phyloP scores from a whole-genome alignment of 2,329 filamentous ascomycete species.

The Fusarium sp. region DNA sequence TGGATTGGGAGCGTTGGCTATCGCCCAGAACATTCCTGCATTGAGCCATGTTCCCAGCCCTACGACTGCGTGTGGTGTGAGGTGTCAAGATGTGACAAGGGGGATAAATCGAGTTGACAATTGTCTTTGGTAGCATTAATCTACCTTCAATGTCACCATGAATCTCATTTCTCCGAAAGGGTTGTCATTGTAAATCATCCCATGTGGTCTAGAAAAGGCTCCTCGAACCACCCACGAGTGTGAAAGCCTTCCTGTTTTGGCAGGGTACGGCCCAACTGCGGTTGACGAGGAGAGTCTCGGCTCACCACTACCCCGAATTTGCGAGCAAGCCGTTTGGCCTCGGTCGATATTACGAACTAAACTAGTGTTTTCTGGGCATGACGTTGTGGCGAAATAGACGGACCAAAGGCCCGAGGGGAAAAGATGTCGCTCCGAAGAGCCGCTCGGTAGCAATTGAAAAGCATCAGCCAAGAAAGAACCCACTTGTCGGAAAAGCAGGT shows the following conservation, averaged over 20 bases:
- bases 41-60: neutral
- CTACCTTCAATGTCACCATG: neutral
- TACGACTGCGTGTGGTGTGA: neutral
- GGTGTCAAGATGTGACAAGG: neutral
- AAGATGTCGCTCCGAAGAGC: conserved; percentile 23
- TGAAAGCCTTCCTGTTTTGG: neutral
- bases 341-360: neutral
- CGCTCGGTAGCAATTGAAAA: conserved; percentile 14
- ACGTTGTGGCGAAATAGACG: conserved; percentile 9
- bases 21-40: neutral
- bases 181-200: neutral
- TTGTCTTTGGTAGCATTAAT: neutral
- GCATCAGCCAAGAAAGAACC: conserved; percentile 20
- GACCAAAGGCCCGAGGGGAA: conserved; percentile 29
- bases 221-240: neutral
- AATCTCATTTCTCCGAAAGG: neutral
- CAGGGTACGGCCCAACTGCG: neutral
- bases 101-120: neutral
- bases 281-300: neutral
- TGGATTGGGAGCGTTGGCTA: neutral
- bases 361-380: neutral
- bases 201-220: neutral
- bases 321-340: neutral
- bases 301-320: neutral
- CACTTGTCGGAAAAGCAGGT: neutral